Evolutionary conservation across 495 filamentous ascomycete species (phyloP).

Genomic region (Entonaema liquescens): DNA sequence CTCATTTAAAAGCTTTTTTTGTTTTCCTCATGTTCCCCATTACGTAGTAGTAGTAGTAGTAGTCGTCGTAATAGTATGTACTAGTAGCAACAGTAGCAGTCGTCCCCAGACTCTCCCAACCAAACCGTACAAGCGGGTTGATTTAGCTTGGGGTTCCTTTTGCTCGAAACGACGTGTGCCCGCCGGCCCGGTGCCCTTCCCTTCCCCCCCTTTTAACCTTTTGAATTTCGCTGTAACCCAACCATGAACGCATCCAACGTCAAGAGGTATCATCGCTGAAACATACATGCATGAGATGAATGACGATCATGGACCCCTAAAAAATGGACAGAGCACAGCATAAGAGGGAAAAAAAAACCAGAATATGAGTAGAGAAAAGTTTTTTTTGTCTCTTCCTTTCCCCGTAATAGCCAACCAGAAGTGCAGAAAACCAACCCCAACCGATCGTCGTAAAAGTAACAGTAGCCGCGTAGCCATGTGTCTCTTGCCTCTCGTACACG

Average conservation of each 20-base stretch:
- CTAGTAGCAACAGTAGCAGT: conserved; percentile 9
- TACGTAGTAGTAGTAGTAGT: conserved; percentile 21
- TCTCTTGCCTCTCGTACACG: conserved; percentile 28
- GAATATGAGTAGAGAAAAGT: not conserved
- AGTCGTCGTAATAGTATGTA: not conserved
- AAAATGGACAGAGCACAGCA: conserved; percentile 1
- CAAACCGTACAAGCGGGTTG: conserved; percentile 17
- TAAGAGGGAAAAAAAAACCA: not conserved
- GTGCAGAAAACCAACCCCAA: conserved; percentile 22
- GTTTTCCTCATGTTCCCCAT: conserved; percentile 9
- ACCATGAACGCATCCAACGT: conserved; percentile 36
- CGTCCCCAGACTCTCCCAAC: conserved; percentile 24
- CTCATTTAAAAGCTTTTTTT: conserved; percentile 16
- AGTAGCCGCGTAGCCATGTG: conserved; percentile 34
- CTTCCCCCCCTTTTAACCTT: conserved; percentile 24
- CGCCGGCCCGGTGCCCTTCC: conserved; percentile 31
- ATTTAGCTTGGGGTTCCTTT: not conserved
- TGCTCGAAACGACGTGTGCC: conserved; percentile 33
- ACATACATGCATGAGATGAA: conserved; percentile 33
- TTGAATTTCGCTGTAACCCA: conserved; percentile 34
- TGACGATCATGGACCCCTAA: conserved; percentile 42
- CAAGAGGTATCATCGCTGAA: conserved; percentile 43
- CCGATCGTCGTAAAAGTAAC: conserved; percentile 21
- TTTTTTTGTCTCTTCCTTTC: conserved; percentile 17
- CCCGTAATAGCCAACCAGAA: conserved; percentile 1